phyloP scores from a whole-genome alignment of 2,329 filamentous ascomycete genomes.

The Aspergillus ochraceus region DNA sequence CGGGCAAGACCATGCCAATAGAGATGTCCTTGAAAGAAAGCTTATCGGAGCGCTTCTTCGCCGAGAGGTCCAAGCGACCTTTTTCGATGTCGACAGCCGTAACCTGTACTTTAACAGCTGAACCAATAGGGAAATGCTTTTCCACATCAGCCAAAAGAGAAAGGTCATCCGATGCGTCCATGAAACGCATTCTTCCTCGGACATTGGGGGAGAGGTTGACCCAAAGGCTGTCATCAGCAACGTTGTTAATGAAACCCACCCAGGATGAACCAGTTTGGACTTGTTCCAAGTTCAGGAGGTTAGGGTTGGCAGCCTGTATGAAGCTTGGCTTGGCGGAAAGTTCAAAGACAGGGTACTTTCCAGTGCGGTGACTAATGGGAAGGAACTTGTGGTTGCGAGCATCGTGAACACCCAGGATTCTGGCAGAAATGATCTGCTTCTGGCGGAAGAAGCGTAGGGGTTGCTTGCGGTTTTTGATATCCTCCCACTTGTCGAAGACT shows the following conservation, averaged over 20 bases:
- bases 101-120: slow-evolving; percentile 78
- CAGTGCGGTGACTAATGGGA: slow-evolving; percentile 81
- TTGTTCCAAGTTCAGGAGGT: slow-evolving; percentile 69
- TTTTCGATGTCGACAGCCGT: slow-evolving; percentile 70
- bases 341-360: slow-evolving; percentile 78
- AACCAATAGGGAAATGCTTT: slow-evolving; percentile 85
- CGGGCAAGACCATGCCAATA: slow-evolving; percentile 77
- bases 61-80: slow-evolving; percentile 80
- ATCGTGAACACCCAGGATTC: slow-evolving; percentile 84
- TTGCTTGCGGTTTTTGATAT: slow-evolving; percentile 77
- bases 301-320: slow-evolving; percentile 54
- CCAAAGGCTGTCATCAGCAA: slow-evolving; percentile 78
- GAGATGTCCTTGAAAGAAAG: slow-evolving; percentile 72
- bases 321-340: slow-evolving; percentile 75
- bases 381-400: slow-evolving; percentile 87
- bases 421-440: slow-evolving; percentile 71
- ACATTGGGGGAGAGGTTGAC: slow-evolving; percentile 87
- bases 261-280: slow-evolving; percentile 70
- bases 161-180: slow-evolving; percentile 86
- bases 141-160: slow-evolving; percentile 74
- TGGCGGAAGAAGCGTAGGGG: slow-evolving; percentile 74
- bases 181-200: slow-evolving; percentile 75
- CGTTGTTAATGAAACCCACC: slow-evolving; percentile 88
- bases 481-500: slow-evolving; percentile 82
- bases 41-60: slow-evolving; percentile 62